A percentile compares a stretch with the other conserved stretches of the same genome.
Conservation (phyloP, 1,139 yeast genomes). For the Scheffersomyces segobiensis region DNA sequence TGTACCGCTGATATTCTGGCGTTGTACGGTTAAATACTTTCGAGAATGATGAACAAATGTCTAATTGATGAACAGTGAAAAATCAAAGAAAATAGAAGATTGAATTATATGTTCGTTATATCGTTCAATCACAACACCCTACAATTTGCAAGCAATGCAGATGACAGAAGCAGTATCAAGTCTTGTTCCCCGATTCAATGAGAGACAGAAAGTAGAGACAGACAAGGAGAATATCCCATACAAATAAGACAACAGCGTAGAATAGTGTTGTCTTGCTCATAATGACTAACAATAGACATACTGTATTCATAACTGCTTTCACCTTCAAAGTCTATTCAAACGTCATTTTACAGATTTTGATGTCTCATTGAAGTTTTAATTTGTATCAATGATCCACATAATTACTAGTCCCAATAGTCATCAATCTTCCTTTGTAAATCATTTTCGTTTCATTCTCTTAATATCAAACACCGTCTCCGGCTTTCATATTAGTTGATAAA, state of each 20-base stretch:
- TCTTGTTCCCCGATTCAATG: neutral
- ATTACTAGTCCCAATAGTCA: neutral
- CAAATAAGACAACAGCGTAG: neutral
- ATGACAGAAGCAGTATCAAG: neutral
- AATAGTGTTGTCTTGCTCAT: neutral
- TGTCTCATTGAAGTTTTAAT: neutral
- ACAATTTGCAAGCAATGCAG: neutral
- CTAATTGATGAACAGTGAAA: neutral
- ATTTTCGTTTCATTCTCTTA: neutral
- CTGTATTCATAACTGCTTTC: too few relatives aligned
- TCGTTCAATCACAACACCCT: neutral
- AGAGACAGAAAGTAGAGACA: neutral
- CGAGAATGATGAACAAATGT: neutral
- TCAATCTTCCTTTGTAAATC: neutral
- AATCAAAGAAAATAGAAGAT: neutral
- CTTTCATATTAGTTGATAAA: neutral
- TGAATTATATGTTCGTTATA: too few relatives aligned
- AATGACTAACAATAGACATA: too few relatives aligned
- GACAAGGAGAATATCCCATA: neutral
- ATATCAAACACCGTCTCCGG: neutral
- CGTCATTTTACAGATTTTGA: neutral
- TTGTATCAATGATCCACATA: neutral
- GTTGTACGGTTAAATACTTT: neutral
- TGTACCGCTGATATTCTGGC: constrained; percentile 33
- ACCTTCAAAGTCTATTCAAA: too few relatives aligned